Percentiles rank a stretch among this genome's conserved stretches.
Evolutionary conservation across 164 flowering plant genomes (phyloP).

Genomic region (Magnolia sinica): DNA sequence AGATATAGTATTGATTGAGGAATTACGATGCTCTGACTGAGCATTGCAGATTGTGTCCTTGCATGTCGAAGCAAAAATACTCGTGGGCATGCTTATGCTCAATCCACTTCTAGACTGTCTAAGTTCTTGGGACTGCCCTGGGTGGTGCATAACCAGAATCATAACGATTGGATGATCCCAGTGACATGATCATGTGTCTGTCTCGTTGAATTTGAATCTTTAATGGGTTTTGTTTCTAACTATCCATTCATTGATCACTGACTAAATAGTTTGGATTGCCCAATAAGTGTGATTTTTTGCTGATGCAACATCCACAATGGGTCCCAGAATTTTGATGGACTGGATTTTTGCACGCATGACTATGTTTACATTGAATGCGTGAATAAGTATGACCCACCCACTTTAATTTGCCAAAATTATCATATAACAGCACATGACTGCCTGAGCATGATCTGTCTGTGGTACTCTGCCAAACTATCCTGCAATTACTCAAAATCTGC

Average conservation of each 20-base stretch:
- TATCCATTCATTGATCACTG: not conserved
- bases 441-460: too few relatives aligned
- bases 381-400: not conserved
- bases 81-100: too few relatives aligned
- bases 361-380: not conserved
- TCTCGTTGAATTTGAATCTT: not conserved
- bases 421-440: too few relatives aligned
- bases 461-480: not conserved
- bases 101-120: too few relatives aligned
- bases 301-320: not conserved
- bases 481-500: not conserved
- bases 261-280: not conserved
- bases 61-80: too few relatives aligned
- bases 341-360: not conserved
- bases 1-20: too few relatives aligned
- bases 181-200: not conserved
- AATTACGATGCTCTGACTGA: too few relatives aligned
- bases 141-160: too few relatives aligned
- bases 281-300: not conserved
- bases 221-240: not conserved
- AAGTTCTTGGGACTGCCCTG: too few relatives aligned
- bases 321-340: not conserved
- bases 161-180: too few relatives aligned
- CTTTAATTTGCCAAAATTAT: not conserved
- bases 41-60: too few relatives aligned